A percentile compares a stretch with the other conserved stretches of the same genome.
These are phyloP conservation scores for Phytopythium aichiense DNA, from an alignment of 352 stramenopile species.

Conservation along the genomic window DNA sequence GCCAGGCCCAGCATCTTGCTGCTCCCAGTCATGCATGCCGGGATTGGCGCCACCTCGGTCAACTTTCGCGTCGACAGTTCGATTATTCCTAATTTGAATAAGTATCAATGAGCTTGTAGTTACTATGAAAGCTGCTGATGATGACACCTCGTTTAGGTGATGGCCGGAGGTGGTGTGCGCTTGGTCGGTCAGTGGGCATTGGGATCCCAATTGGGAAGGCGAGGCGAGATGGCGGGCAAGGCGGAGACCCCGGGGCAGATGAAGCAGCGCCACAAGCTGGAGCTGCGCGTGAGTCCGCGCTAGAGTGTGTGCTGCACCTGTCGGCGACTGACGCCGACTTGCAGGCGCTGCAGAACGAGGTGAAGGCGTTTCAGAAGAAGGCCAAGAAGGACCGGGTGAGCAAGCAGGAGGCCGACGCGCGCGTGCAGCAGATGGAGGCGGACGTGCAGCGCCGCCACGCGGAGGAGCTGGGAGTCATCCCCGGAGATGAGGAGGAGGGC, in stretches of 20 bases:
- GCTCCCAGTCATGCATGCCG: not conserved
- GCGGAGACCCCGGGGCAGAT: constrained; percentile 71
- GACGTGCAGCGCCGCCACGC: constrained; percentile 55
- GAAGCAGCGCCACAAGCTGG: constrained; percentile 87
- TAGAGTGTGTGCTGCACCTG: not conserved
- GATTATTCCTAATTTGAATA: not conserved
- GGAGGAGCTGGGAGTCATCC: constrained; percentile 37
- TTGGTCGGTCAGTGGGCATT: not conserved
- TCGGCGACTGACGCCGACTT: not conserved
- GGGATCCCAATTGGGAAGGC: no score
- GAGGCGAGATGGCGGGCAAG: constrained; percentile 35
- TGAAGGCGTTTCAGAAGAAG: constrained; percentile 83
- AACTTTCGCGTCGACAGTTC: not conserved
- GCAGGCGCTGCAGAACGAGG: constrained; percentile 72
- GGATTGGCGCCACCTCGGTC: no score
- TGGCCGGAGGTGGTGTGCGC: not conserved
- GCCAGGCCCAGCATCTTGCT: not conserved
- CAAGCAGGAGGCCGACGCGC: constrained; percentile 68
- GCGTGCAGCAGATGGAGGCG: constrained; percentile 53
- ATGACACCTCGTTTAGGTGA: not conserved
- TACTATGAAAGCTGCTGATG: not conserved
- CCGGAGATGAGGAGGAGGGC: constrained; percentile 13
- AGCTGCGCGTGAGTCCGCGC: constrained; percentile 55
- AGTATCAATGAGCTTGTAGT: not conserved
- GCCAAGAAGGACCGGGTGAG: constrained; percentile 78